Base-by-base conservation (phyloP, 345 rosid species). In the Euphorbia pulcherrima region DNA sequence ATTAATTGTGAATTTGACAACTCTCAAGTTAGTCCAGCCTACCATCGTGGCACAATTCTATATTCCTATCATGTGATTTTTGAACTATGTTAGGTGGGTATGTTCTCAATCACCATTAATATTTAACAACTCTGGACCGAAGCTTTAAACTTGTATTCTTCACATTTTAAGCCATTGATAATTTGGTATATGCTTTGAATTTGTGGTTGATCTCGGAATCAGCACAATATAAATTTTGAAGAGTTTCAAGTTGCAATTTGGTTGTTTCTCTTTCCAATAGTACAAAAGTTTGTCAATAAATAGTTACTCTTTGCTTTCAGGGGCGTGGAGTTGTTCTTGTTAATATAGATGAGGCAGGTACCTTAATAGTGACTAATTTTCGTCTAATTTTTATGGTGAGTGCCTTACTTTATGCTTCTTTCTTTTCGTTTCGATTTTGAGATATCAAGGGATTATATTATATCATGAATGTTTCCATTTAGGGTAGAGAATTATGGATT, bases 371-470 rank as follows among this genome's bases (percentile, higher is more conserved):
- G 73, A 91, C 99, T 12, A 94, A 94, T 78, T 94, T 86, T 72
- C 97, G 99, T 60, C 81, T 91, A 76, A 84, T 94, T 68, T 94
- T 94, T 82, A 69, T 94, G 88, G 99, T 94, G 74, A 82, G 95
- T 79, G 37, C 27, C 48, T 54, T 67, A 30, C 11, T 3, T 24
- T 20, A 7, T 53, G 8, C 12, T 29, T 35, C 40, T 11, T 23
- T 41, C 51, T 24, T 65, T 37, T 18, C 3, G 24, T 27, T 10
- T 54, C 29, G 24, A 23, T 54, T 13, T 6, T 54, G 58, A 54
- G 1, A 23, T 52, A 18, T n/a, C 6, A n/a, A 14, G 11, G 29
- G 24, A 5, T 29, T 29, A 2, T 58, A 9, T 27, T 30, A 2
- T 50, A 18, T 50, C 3, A 5, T 50, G 5, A 47, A 18, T 50